Percentiles rank a stretch among this genome's conserved stretches.
phyloP scores from a whole-genome alignment of 257 asterid genomes.

The Plantago major region DNA sequence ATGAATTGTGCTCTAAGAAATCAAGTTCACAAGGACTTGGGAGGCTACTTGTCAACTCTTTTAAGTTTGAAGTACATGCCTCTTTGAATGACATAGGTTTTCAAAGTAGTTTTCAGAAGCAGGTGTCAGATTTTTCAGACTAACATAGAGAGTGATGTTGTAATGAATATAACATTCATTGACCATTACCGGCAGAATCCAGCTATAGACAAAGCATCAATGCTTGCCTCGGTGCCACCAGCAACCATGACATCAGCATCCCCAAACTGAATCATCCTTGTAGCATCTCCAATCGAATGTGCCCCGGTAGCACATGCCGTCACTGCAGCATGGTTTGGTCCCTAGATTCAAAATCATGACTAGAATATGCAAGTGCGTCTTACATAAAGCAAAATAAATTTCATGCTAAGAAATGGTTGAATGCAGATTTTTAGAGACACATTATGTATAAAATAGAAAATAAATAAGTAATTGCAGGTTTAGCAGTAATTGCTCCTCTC shows the following conservation, averaged over 20 bases:
- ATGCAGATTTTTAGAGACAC: neutral
- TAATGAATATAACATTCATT: constrained; percentile 11
- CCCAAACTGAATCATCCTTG: constrained; percentile 93
- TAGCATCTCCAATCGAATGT: constrained; percentile 91
- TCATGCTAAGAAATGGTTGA: neutral
- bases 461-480: too few relatives aligned
- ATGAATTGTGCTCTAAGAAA: too few relatives aligned
- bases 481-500: too few relatives aligned
- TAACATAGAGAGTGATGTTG: constrained; percentile 1
- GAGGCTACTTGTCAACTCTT: too few relatives aligned
- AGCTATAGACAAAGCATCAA: constrained; percentile 95
- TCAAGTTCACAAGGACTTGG: too few relatives aligned
- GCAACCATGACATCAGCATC: constrained; percentile 98
- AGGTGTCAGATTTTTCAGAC: neutral
- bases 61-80: too few relatives aligned
- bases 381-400: constrained; percentile 10
- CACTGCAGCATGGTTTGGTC: constrained; percentile 99
- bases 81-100: too few relatives aligned
- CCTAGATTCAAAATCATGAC: constrained; percentile 75
- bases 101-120: too few relatives aligned
- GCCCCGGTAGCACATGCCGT: constrained; percentile 99
- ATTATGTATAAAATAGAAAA: neutral
- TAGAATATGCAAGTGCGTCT: constrained; percentile 34
- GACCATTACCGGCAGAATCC: constrained; percentile 87
- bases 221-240: constrained; percentile 96